Base-by-base conservation (phyloP, 306 rosid genomes). In the Hylodesmum podocarpum region DNA sequence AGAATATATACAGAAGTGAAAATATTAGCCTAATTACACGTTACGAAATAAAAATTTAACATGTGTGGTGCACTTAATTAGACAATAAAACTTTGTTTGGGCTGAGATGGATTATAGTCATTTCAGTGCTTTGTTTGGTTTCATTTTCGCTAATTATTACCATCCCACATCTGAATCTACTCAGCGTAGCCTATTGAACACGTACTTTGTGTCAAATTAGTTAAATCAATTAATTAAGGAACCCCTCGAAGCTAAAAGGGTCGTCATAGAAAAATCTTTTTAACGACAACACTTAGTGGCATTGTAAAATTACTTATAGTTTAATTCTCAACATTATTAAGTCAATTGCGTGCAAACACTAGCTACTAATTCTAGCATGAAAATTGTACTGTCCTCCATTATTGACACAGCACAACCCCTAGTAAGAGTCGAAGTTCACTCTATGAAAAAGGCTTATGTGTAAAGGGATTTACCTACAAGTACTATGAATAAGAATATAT, bases 131-230 rank as follows among this genome's bases (percentile, higher is more conserved):
- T 73, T 49, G 50, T 10, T 63, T 21, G 64, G 80, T 6, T 75
- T 43, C 10, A 7, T 46, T 16, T 36, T 33, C 33, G 12, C 43
- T 21, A 63, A 28, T 63, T 4, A 16, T 49, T 63, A 63, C 65
- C 50, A 69, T 29, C 76, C 21, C 2, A 40, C 46, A 78, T 78
- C 55, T 78, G 62, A 78, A 69, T 78, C 76, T 78, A 57, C 76
- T 68, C 76, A 43, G 69, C 69, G 68, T 12, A 5, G 8, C 39
- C 29, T 29, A 37, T 55, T 77, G 50, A 67, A 41, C n/a, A 36
- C 21, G 67, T 37, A 12, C 62, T 39, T 49, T 49, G n/a, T 61
- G 25, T 70, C 76, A 46, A 78, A n/a, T n/a, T n/a, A 57, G 71
- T 31, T 31, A 46, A 69, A 58, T 44, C 47, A 29, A 49, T 70